Evolutionary conservation across 306 rosid species (phyloP), one percentile per base, ranked within the genome.

Genomic region (Cicer judaicum): DNA sequence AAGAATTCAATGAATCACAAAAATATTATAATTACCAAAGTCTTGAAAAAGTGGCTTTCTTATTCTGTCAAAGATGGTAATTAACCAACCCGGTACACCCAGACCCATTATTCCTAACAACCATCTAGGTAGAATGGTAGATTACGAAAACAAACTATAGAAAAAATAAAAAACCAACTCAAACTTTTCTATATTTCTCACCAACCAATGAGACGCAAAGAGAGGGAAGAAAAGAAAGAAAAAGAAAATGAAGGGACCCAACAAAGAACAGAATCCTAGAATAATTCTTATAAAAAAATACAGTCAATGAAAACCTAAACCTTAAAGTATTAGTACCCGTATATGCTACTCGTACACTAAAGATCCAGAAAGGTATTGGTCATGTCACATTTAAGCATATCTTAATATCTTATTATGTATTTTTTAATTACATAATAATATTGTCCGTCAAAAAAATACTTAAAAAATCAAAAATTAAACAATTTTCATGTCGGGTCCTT

Each of bases 261-360:
- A 79, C 5, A 61, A 54, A 73, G 62, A 78, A 47, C 72, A 75
- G 74, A 53, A 82, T 54, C 76, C 43, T n/a, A 66, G 67, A 76
- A 76, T 41, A 76, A 53, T 64, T 64, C 70, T 64, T 42, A 42
- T 64, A 64, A 48, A 64, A 42, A 42, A 14, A 42, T 9, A 18
- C 38, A 7, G 54, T 65, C 39, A 43, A 41, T 16, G 53, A 29
- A 40, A 65, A 14, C 5, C 72, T 38, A 75, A 47, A 74, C 80
- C 85, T 73, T 62, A 19, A 6, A 47, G 40, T 49, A 59, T 61
- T 11, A 8, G n/a, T 19, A 8, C 59, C 40, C 38, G 19, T 34
- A 34, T 7, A 19, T 66, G 39, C 71, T 66, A 19, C 54, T 21
- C 0, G 72, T 4, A 67, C n/a, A 68, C 11, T 14, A 68, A 15